A percentile compares a stretch with the other conserved stretches of the same genome.
These are phyloP conservation scores for Kwoniella newhampshirensis DNA, from an alignment of 768 basidiomycete species.

Conservation along the genomic window DNA sequence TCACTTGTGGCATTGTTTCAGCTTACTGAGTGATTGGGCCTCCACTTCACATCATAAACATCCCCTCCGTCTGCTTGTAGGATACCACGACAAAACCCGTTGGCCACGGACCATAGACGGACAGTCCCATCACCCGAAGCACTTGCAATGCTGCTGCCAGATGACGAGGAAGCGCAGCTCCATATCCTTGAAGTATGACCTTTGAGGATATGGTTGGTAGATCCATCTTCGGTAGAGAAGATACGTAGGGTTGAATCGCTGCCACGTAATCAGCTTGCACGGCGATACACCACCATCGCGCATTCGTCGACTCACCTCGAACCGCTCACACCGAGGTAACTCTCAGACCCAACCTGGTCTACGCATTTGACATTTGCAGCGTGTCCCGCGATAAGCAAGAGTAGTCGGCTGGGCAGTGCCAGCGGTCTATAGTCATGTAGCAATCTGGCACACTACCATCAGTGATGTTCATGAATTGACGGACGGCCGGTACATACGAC, in stretches of 20 bases:
- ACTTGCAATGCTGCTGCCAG: slow-evolving; percentile 26
- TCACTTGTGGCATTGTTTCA: background rate
- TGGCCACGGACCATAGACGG: slow-evolving; percentile 38
- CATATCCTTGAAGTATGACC: slow-evolving; percentile 51
- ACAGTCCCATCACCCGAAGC: slow-evolving; percentile 48
- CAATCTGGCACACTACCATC: slow-evolving; percentile 24
- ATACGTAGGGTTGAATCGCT: slow-evolving; percentile 50
- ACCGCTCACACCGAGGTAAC: slow-evolving; percentile 39
- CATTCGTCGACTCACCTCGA: slow-evolving; percentile 29
- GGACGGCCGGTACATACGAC: too few relatives aligned
- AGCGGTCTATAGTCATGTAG: slow-evolving; percentile 45
- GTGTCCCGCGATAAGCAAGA: slow-evolving; percentile 30
- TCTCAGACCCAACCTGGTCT: slow-evolving; percentile 28
- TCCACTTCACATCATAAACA: slow-evolving; percentile 49
- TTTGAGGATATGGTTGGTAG: slow-evolving; percentile 22
- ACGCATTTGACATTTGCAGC: slow-evolving; percentile 49
- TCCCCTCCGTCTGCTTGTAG: slow-evolving; percentile 46
- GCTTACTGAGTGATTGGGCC: slow-evolving; percentile 30
- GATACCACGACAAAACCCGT: slow-evolving; percentile 22
- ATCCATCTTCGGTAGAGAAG: slow-evolving; percentile 28
- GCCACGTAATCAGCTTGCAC: background rate
- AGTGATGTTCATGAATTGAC: slow-evolving; percentile 6
- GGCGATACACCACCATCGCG: background rate
- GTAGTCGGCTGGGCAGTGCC: slow-evolving; percentile 32
- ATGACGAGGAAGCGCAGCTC: slow-evolving; percentile 27